phyloP scores from a whole-genome alignment of 345 rosid genomes.

The Cardamine occulta region DNA sequence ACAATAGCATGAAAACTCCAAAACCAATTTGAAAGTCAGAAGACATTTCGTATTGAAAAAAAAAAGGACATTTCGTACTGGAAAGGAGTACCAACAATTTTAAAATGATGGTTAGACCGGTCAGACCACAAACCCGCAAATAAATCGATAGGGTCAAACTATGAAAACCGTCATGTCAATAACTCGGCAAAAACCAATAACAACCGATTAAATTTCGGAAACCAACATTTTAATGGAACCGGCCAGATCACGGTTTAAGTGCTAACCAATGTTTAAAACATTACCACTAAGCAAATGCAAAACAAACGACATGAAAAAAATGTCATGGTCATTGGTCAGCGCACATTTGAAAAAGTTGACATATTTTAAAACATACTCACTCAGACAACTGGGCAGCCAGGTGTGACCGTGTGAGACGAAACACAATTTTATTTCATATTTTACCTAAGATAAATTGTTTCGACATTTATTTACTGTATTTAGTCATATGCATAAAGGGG shows the following conservation, averaged over 20 bases:
- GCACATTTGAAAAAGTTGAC: neutral
- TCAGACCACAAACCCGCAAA: neutral
- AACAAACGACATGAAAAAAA: neutral
- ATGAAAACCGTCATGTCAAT: neutral
- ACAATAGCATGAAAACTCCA: constrained; percentile 34
- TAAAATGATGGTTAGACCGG: neutral
- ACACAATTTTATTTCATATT: neutral
- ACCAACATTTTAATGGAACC: neutral
- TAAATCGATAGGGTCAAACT: neutral
- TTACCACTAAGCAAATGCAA: neutral
- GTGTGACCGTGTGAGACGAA: neutral
- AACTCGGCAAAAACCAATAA: neutral
- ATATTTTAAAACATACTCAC: neutral
- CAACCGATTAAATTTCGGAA: neutral
- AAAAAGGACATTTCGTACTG: constrained; percentile 30
- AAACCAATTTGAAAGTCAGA: constrained; percentile 28
- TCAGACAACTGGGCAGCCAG: neutral
- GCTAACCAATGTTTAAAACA: neutral
- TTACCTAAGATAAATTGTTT: neutral
- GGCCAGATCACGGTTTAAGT: neutral
- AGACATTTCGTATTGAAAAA: constrained; percentile 19
- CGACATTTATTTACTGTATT: neutral
- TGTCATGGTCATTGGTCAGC: neutral
- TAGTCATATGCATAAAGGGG: neutral
- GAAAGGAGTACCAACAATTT: neutral